Conservation (phyloP, 2,329 filamentous ascomycete species). For the Sarocladium strictum region DNA sequence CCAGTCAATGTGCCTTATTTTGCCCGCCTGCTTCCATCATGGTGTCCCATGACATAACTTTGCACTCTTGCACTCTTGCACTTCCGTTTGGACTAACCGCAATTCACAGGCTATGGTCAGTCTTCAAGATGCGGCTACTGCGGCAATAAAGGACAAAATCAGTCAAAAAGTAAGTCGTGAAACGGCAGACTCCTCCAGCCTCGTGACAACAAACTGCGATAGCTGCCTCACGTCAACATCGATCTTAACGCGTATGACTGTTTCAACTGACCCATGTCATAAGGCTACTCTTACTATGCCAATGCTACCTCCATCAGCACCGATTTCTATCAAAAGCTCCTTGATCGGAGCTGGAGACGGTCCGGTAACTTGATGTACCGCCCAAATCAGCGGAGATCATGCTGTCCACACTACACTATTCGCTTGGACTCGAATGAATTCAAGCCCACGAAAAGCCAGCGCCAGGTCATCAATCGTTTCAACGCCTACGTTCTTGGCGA, state of each 20-base stretch:
- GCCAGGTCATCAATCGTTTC: slow-evolving; percentile 72
- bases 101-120: slow-evolving; percentile 40
- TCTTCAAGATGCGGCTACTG: slow-evolving; percentile 50
- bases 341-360: slow-evolving; percentile 74
- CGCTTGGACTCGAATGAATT: slow-evolving; percentile 62
- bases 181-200: too few relatives aligned
- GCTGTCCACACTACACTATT: slow-evolving; percentile 88
- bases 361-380: slow-evolving; percentile 69
- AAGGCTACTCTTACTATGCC: slow-evolving; percentile 67
- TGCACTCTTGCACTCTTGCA: background rate
- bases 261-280: background rate
- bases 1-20: background rate
- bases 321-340: slow-evolving; percentile 62
- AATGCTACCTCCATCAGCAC: slow-evolving; percentile 55
- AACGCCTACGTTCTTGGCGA: slow-evolving; percentile 66
- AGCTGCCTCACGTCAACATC: too few relatives aligned
- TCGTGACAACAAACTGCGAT: too few relatives aligned
- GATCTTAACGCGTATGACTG: too few relatives aligned
- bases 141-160: slow-evolving; percentile 39
- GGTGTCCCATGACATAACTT: too few relatives aligned
- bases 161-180: slow-evolving; percentile 48
- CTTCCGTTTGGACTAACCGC: background rate
- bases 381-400: slow-evolving; percentile 71
- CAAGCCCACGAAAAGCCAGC: slow-evolving; percentile 63
- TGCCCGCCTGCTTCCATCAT: background rate